Evolutionary conservation across 345 rosid genomes (phyloP).

Genomic region (Noccaea bulbosa): DNA sequence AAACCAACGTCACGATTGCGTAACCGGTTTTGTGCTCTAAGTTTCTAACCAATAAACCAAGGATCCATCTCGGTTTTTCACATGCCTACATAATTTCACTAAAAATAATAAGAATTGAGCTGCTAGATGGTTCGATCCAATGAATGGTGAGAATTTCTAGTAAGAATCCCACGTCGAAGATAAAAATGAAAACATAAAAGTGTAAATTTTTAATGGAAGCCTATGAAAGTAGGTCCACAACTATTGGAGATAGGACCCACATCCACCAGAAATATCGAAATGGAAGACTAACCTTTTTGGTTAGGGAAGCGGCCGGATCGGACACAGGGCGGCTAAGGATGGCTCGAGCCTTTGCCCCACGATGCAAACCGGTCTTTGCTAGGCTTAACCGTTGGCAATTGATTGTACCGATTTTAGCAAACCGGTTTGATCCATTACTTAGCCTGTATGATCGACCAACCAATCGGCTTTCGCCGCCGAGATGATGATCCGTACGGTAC

Average conservation of each 20-base stretch:
- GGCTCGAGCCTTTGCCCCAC: slow-evolving; percentile 36
- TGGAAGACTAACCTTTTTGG: slow-evolving; percentile 35
- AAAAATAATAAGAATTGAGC: slow-evolving; percentile 6
- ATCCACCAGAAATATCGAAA: slow-evolving; percentile 1
- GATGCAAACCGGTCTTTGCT: slow-evolving; percentile 31
- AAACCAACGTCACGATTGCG: slow-evolving; percentile 26
- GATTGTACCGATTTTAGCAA: slow-evolving; percentile 27
- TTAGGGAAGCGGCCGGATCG: slow-evolving; percentile 31
- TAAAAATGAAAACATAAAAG: background rate
- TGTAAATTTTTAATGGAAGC: background rate
- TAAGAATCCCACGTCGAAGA: background rate
- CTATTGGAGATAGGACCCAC: background rate
- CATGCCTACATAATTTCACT: background rate
- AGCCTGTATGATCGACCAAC: slow-evolving; percentile 34
- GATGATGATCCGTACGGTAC: slow-evolving; percentile 38
- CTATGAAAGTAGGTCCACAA: background rate
- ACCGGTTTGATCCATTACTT: slow-evolving; percentile 26
- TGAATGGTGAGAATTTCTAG: background rate
- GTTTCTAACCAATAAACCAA: slow-evolving; percentile 21
- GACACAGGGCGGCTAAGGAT: slow-evolving; percentile 45
- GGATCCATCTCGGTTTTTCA: slow-evolving; percentile 10
- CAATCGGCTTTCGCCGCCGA: slow-evolving; percentile 11
- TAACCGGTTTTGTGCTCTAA: slow-evolving; percentile 7
- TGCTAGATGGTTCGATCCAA: background rate
- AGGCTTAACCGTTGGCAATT: slow-evolving; percentile 30